Conservation (phyloP, 139 green algal species). For the Micractinium conductrix region DNA sequence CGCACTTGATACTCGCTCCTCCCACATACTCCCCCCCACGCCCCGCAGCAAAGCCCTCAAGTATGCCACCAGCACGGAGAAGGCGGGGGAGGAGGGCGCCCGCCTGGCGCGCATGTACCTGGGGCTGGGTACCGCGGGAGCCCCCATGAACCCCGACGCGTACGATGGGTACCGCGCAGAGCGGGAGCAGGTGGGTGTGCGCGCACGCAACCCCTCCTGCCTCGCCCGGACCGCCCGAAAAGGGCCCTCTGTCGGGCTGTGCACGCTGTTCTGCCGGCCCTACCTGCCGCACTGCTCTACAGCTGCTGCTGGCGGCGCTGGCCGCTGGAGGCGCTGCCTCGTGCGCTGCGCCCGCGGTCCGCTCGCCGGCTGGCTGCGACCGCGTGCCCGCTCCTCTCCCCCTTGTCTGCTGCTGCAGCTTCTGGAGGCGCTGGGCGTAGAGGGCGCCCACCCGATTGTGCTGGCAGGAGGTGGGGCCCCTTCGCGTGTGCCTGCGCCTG, state of each 20-base stretch:
- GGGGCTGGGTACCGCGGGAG: constrained; percentile 17
- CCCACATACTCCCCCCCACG: not conserved
- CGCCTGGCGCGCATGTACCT: constrained; percentile 38
- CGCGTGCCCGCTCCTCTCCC: too few species aligned
- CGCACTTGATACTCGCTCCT: not conserved
- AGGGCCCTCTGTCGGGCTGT: too few species aligned
- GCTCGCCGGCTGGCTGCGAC: too few species aligned
- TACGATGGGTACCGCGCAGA: constrained; percentile 35
- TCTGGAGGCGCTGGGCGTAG: constrained; percentile 2
- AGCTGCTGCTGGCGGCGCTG: too few species aligned
- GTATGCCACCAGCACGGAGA: not conserved
- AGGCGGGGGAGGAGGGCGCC: constrained; percentile 33
- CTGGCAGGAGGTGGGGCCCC: too few species aligned
- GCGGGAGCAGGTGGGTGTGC: constrained; percentile 24
- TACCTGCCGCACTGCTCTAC: too few species aligned
- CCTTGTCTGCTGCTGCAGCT: constrained; percentile 18
- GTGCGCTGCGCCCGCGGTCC: too few species aligned
- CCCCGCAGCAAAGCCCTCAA: constrained; percentile 10
- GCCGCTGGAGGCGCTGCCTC: too few species aligned
- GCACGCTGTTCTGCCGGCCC: too few species aligned
- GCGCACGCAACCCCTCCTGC: too few species aligned
- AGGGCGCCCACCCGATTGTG: constrained; percentile 37
- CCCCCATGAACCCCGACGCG: constrained; percentile 32
- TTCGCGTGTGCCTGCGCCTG: too few species aligned
- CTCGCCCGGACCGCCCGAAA: too few species aligned